These are phyloP conservation scores for Sporothrix brunneoviolacea DNA, from an alignment of 2,329 filamentous ascomycete genomes.

Conservation along the genomic window DNA sequence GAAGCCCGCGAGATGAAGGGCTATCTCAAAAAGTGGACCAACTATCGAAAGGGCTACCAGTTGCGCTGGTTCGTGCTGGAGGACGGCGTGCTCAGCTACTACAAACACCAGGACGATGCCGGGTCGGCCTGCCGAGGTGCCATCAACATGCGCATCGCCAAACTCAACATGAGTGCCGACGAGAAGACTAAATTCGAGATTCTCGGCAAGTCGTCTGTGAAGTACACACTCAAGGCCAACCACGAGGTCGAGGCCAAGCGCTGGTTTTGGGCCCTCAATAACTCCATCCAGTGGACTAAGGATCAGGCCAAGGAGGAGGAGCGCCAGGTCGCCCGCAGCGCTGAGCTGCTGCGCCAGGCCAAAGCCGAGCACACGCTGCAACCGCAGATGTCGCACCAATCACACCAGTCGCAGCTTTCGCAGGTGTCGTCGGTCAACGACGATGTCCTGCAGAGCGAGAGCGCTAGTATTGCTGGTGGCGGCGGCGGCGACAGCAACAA, in stretches of 20 bases:
- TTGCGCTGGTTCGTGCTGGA: conserved; percentile 96
- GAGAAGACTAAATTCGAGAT: conserved; percentile 99
- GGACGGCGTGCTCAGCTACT: conserved; percentile 95
- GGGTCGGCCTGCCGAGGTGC: conserved; percentile 93
- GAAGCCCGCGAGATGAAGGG: conserved; percentile 97
- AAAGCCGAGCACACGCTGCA: conserved; percentile 53
- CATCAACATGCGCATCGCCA: conserved; percentile 97
- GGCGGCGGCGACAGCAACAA: no score
- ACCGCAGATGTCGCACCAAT: conserved; percentile 31
- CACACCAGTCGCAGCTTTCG: conserved; percentile 27
- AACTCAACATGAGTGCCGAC: conserved; percentile 89
- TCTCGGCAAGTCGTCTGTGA: conserved; percentile 95
- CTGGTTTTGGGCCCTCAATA: conserved; percentile 99
- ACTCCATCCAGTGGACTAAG: conserved; percentile 97
- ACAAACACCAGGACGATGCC: conserved; percentile 97
- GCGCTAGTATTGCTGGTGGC: conserved; percentile 45
- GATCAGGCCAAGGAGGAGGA: conserved; percentile 93
- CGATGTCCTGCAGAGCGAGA: conserved; percentile 38
- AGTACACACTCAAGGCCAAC: conserved; percentile 96
- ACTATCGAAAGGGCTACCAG: conserved; percentile 96
- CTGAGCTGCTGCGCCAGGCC: conserved; percentile 69
- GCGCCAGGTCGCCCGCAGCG: conserved; percentile 64
- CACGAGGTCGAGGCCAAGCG: conserved; percentile 97
- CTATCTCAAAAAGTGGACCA: conserved; percentile 99
- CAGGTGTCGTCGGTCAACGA: conserved; percentile 41